These are phyloP conservation scores for Ogataea chonburiensis DNA, from an alignment of 805 yeast species.

Conservation along the genomic window DNA sequence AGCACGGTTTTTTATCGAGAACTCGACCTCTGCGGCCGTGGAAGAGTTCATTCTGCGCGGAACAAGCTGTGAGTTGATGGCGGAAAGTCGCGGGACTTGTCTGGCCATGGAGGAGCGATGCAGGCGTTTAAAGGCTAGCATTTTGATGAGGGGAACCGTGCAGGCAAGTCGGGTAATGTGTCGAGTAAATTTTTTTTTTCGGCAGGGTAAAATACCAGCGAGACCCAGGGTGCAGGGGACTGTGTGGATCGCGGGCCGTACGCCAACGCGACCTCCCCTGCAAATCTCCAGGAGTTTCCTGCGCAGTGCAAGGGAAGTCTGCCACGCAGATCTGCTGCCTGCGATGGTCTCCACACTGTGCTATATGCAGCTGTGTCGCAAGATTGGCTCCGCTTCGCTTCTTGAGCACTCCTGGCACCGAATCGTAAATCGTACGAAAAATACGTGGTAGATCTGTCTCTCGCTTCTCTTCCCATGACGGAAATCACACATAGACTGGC, in stretches of 20 bases:
- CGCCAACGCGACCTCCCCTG: too few relatives aligned
- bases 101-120: constrained; percentile 8
- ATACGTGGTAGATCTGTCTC: constrained; percentile 11
- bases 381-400: constrained; percentile 2
- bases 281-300: too few relatives aligned
- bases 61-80: constrained; percentile 6
- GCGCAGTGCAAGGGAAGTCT: too few relatives aligned
- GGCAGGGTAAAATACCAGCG: constrained; percentile 14
- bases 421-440: constrained; percentile 8
- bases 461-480: constrained; percentile 15
- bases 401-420: constrained; percentile 11
- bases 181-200: constrained; percentile 15
- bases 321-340: too few relatives aligned
- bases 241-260: too few relatives aligned
- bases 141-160: constrained; percentile 12
- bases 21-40: constrained; percentile 53
- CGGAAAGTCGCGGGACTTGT: constrained; percentile 8
- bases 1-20: constrained; percentile 59
- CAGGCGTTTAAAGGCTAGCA: constrained; percentile 11
- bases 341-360: constrained; percentile 1
- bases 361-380: not conserved
- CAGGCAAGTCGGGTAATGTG: constrained; percentile 16
- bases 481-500: constrained; percentile 22
- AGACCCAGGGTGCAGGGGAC: too few relatives aligned
- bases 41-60: constrained; percentile 11